Conservation (phyloP, 1,284 basidiomycete species). For the Violaceomyces palustris region DNA sequence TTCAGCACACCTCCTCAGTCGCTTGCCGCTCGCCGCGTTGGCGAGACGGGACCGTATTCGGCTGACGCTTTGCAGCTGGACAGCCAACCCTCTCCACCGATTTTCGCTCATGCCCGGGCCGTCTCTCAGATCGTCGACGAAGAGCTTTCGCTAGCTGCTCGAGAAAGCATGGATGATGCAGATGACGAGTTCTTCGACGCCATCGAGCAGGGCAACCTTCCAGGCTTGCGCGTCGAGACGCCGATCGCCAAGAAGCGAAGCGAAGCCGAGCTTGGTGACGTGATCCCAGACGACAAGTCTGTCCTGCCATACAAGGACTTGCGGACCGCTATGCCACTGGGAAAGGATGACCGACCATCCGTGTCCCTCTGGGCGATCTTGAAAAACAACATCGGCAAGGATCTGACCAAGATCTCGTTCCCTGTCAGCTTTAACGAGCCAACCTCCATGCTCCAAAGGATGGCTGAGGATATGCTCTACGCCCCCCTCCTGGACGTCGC, state of each 20-base stretch:
- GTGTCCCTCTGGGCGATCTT: conserved; percentile 92
- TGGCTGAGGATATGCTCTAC: conserved; percentile 56
- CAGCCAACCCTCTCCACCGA: conserved; percentile 11
- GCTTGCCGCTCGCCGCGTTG: conserved; percentile 21
- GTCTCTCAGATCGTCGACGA: conserved; percentile 19
- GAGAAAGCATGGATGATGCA: conserved; percentile 62
- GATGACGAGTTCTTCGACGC: conserved; percentile 98
- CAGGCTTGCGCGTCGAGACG: conserved; percentile 39
- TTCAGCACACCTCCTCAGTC: conserved; percentile 5
- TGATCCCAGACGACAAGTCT: not conserved
- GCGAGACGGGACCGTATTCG: conserved; percentile 8
- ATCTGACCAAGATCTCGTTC: conserved; percentile 90
- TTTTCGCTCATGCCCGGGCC: conserved; percentile 8
- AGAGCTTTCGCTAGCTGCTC: not conserved
- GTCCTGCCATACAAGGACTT: conserved; percentile 62
- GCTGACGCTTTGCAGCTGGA: conserved; percentile 13
- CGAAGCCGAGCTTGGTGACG: conserved; percentile 1
- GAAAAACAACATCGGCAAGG: conserved; percentile 94
- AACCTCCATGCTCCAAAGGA: conserved; percentile 74
- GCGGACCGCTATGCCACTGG: conserved; percentile 65
- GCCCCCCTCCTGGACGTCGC: conserved; percentile 66
- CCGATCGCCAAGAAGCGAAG: conserved; percentile 12
- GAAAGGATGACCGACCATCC: conserved; percentile 74
- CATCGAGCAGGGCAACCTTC: conserved; percentile 65
- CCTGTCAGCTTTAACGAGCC: conserved; percentile 83